These are phyloP conservation scores for baker's yeast (Saccharomyces cerevisiae) DNA, from an alignment of 805 yeast species.

Conservation along the genomic window DNA sequence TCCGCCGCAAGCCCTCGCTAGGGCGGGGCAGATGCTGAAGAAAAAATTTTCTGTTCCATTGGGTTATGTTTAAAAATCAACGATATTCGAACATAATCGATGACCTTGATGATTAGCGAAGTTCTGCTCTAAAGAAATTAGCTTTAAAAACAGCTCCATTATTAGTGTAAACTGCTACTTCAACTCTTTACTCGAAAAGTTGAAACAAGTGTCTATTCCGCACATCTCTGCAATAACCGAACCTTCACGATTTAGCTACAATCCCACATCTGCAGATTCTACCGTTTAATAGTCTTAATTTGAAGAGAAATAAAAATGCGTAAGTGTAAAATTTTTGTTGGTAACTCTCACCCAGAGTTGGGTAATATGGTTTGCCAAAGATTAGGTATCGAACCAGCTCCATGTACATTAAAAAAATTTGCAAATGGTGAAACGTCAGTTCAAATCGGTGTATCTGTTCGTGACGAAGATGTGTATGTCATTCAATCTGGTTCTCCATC, in stretches of 20 bases:
- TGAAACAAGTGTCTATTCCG: background rate
- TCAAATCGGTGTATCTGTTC: constrained; percentile 85
- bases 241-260: background rate
- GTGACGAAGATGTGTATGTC: constrained; percentile 94
- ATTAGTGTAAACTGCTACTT: background rate
- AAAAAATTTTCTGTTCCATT: background rate
- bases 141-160: background rate
- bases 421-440: constrained; percentile 97
- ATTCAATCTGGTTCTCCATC: constrained; percentile 87
- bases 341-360: constrained; percentile 91
- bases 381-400: constrained; percentile 89
- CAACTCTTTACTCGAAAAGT: background rate
- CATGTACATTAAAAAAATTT: constrained; percentile 82
- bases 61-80: background rate
- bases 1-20: background rate
- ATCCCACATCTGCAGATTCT: background rate
- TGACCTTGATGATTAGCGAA: background rate
- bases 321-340: constrained; percentile 93
- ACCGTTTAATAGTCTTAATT: background rate
- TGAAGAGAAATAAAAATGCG: constrained; percentile 61
- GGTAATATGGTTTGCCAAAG: constrained; percentile 86
- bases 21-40: background rate
- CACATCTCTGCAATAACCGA: background rate
- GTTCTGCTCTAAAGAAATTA: background rate
- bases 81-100: background rate